Conservation (phyloP, 179 eudicot genomes). For the Drosera spatulata region DNA sequence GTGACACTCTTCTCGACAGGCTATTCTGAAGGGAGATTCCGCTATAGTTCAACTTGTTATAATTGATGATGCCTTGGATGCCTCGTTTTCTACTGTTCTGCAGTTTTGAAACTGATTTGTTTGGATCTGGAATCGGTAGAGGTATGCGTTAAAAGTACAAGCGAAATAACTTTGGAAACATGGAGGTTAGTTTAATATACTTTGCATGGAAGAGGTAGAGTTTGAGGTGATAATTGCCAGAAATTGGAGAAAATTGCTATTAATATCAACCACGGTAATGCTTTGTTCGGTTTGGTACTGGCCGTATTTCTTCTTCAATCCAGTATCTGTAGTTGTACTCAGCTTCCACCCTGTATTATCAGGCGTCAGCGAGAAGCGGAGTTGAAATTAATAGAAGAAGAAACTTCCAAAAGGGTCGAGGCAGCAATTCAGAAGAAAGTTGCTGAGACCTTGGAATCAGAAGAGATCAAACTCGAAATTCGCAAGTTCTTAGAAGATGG, state of each 20-base stretch:
- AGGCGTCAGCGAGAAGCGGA: slow-evolving; percentile 83
- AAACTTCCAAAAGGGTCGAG: slow-evolving; percentile 77
- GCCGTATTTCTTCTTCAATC: slow-evolving; percentile 2
- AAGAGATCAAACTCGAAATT: slow-evolving; percentile 56
- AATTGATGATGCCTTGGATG: slow-evolving; percentile 88
- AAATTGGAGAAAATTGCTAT: no score
- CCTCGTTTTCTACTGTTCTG: slow-evolving; percentile 86
- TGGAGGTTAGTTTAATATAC: slow-evolving; percentile 21
- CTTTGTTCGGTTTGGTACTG: background rate
- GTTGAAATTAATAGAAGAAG: slow-evolving; percentile 71
- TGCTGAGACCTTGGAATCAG: slow-evolving; percentile 62
- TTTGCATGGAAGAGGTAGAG: slow-evolving; percentile 9
- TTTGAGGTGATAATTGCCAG: background rate
- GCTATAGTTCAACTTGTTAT: slow-evolving; percentile 84
- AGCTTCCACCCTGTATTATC: slow-evolving; percentile 9
- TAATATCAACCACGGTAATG: no score
- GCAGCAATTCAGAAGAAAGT: slow-evolving; percentile 72
- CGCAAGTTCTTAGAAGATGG: slow-evolving; percentile 60
- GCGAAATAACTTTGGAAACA: slow-evolving; percentile 12
- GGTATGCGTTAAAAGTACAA: slow-evolving; percentile 44
- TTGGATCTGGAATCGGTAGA: slow-evolving; percentile 46
- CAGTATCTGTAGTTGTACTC: slow-evolving; percentile 5
- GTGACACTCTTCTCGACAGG: slow-evolving; percentile 92
- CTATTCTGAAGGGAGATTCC: slow-evolving; percentile 84
- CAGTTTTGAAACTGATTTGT: slow-evolving; percentile 37